Base-by-base conservation (phyloP, 1,284 basidiomycete genomes). In the Sporisorium iseilematis-ciliati region DNA sequence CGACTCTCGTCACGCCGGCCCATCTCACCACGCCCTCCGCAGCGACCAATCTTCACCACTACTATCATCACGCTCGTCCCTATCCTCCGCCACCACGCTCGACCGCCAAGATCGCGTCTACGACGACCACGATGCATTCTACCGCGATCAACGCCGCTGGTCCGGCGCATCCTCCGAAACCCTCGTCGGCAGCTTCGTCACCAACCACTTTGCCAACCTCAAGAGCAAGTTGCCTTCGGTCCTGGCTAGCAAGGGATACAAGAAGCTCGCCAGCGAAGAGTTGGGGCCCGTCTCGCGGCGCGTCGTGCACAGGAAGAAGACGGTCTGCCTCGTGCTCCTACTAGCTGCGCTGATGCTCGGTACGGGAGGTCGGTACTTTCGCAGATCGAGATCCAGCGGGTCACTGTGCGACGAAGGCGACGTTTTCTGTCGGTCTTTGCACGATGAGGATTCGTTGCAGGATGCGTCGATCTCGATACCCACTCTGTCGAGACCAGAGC, bases 391-490 rank as follows among this genome's bases (percentile, higher is more conserved):
- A 25, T 14, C 2, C 12, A 29, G 18, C 0, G 3, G 33, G 2
- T 33, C 38, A 8, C 31, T 20, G 8, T 46, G 31, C n/a, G 18
- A 25, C 2, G 5, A 23, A 0, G 10, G 31, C 10, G 53, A 63
- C 8, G 8, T 48, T 0, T 66, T 59, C 43, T 35, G 31, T 11
- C n/a, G 23, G 1, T 64, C 65, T 3, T 48, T 73, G 23, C 59
- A 68, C 57, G 70, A 73, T 26, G 53, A 64, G 29, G 70, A 73
- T 40, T 73, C 70, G 3, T 26, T 57, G 31, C 60, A 67, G 48
- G 70, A 73, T 53, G 59, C 65, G 7, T 40, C 35, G 5, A 60
- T 73, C 43, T 12, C 12, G 2, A 7, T 67, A 11, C 70, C 70
- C 8, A 68, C 70, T 18, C 4, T 68, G 7, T 40, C 45, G 41